These are phyloP conservation scores for Iris macrosiphon DNA, from an alignment of 106 monocot species.

Conservation along the genomic window DNA sequence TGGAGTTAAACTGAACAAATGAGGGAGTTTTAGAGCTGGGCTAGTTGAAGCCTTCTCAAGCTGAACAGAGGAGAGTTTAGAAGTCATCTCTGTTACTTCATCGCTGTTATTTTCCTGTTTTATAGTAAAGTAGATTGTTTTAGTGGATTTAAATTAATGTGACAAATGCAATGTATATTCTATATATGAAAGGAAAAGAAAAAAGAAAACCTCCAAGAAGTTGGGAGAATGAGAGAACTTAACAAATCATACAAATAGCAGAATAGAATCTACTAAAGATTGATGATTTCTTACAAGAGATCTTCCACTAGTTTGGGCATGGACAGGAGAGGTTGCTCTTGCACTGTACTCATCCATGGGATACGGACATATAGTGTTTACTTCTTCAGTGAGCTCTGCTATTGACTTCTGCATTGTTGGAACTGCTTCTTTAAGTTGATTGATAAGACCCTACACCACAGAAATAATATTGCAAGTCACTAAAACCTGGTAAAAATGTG, in stretches of 20 bases:
- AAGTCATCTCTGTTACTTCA: constrained; percentile 56
- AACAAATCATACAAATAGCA: neutral
- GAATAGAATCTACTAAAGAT: neutral
- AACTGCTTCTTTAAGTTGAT: constrained; percentile 89
- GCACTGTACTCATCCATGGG: constrained; percentile 39
- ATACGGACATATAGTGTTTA: constrained; percentile 47
- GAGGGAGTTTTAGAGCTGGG: constrained; percentile 81
- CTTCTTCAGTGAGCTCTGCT: constrained; percentile 87
- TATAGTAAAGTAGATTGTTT: neutral
- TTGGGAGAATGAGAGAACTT: no score
- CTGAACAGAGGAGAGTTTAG: constrained; percentile 69
- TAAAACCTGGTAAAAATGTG: no score
- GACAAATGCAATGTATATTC: no score
- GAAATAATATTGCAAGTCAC: no score
- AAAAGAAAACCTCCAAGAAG: neutral
- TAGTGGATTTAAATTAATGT: neutral
- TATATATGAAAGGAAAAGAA: neutral
- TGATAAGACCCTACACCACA: constrained; percentile 67
- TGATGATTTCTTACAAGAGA: constrained; percentile 28
- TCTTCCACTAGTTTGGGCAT: constrained; percentile 43
- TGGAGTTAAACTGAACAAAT: constrained; percentile 80
- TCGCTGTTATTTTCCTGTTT: constrained; percentile 54
- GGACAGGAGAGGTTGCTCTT: constrained; percentile 29
- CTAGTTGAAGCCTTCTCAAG: constrained; percentile 62
- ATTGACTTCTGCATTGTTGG: constrained; percentile 89